phyloP scores from a whole-genome alignment of 805 yeast genomes.

The Kregervanrija fluxuum region DNA sequence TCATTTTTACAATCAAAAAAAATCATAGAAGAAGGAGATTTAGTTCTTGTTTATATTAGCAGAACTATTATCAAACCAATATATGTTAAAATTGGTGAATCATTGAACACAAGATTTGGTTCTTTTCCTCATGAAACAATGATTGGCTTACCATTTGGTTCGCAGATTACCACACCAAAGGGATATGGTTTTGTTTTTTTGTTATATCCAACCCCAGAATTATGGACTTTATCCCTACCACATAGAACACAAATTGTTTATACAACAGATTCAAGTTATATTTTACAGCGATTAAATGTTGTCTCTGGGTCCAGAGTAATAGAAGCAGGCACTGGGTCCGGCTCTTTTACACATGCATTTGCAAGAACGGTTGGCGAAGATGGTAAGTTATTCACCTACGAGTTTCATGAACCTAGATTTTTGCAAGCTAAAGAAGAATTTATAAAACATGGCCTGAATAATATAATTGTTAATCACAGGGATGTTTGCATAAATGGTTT shows the following conservation, averaged over 20 bases:
- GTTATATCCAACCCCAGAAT: constrained; percentile 86
- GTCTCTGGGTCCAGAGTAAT: constrained; percentile 71
- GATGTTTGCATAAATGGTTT: constrained; percentile 92
- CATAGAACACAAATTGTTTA: constrained; percentile 97
- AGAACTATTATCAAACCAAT: constrained; percentile 76
- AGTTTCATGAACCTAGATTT: constrained; percentile 82
- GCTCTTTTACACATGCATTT: constrained; percentile 88
- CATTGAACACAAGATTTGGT: constrained; percentile 83
- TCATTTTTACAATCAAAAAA: constrained; percentile 45
- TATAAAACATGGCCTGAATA: constrained; percentile 55
- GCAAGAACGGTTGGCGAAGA: constrained; percentile 61
- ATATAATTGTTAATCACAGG: constrained; percentile 70
- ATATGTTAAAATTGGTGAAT: constrained; percentile 47
- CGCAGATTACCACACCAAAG: constrained; percentile 64
- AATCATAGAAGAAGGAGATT: constrained; percentile 74
- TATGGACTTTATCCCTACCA: constrained; percentile 94
- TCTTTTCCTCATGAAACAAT: constrained; percentile 76
- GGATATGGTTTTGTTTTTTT: constrained; percentile 84
- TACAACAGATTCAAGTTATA: constrained; percentile 90
- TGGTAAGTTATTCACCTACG: constrained; percentile 76
- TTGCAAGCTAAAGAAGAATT: constrained; percentile 75
- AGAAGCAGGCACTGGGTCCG: constrained; percentile 98
- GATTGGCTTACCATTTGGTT: constrained; percentile 77
- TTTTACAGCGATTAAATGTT: constrained; percentile 73
- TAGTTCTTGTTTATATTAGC: constrained; percentile 80